Conservation (phyloP, 169 alveolate species). For the Pseudocohnilembus persalinus region DNA sequence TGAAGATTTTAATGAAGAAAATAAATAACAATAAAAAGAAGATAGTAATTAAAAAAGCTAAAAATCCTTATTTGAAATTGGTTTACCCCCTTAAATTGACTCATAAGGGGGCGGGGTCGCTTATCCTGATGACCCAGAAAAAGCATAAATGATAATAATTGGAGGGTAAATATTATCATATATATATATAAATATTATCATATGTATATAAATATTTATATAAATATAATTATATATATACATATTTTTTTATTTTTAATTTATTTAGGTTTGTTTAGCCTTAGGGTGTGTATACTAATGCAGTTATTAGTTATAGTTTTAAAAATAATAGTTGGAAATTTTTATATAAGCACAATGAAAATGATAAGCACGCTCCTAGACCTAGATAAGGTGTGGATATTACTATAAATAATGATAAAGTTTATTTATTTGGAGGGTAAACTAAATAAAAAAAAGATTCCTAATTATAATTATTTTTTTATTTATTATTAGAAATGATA, state of each 20-base stretch:
- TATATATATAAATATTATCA: too few relatives aligned
- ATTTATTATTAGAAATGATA: neutral
- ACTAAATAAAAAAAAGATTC: neutral
- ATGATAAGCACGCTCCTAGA: neutral
- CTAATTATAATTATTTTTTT: too few relatives aligned
- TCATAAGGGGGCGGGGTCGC: neutral
- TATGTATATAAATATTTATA: too few relatives aligned
- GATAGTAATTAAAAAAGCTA: too few relatives aligned
- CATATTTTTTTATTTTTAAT: too few relatives aligned
- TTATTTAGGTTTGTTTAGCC: too few relatives aligned
- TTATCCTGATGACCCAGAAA: neutral
- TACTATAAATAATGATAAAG: neutral
- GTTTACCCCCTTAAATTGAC: neutral
- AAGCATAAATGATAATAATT: neutral
- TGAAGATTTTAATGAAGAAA: too few relatives aligned
- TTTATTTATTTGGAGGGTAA: neutral
- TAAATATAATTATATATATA: too few relatives aligned
- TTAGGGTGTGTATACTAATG: neutral
- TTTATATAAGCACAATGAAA: too few relatives aligned
- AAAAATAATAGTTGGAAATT: neutral
- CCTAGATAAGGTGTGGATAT: neutral
- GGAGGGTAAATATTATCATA: neutral
- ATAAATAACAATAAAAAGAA: too few relatives aligned
- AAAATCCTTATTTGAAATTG: too few relatives aligned
- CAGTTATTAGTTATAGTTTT: neutral